Evolutionary conservation across 148 eudicot species (phyloP).

Genomic region (Polygonum aviculare): DNA sequence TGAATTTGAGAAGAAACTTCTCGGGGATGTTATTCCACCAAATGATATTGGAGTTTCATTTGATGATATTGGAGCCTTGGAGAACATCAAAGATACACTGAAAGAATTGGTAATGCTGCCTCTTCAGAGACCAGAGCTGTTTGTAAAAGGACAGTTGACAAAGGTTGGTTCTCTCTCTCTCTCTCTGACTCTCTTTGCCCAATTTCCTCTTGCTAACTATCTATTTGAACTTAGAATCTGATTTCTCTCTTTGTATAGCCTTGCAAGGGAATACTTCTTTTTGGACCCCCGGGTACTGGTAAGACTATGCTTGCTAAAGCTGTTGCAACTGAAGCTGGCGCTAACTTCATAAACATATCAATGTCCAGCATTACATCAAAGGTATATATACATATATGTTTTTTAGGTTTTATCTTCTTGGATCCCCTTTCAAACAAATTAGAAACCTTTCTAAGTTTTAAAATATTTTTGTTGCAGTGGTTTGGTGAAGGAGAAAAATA

Average conservation of each 20-base stretch:
- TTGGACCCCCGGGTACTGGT: conserved; percentile 93
- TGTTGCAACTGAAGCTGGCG: conserved; percentile 93
- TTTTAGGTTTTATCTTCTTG: background rate
- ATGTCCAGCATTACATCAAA: conserved; percentile 95
- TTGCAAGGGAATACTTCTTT: conserved; percentile 75
- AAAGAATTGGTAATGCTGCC: conserved; percentile 87
- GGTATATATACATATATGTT: background rate
- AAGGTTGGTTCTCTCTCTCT: conserved; percentile 36
- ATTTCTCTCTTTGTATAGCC: conserved; percentile 39
- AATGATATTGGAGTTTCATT: conserved; percentile 79
- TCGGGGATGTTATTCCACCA: conserved; percentile 79
- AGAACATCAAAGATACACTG: conserved; percentile 66
- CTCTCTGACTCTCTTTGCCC: background rate
- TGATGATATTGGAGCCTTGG: conserved; percentile 85
- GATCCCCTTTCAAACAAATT: background rate
- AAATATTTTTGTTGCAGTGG: conserved; percentile 24
- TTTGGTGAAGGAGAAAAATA: conserved; percentile 96
- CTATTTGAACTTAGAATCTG: background rate
- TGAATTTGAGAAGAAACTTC: conserved; percentile 84
- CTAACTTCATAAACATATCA: conserved; percentile 89
- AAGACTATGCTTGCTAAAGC: conserved; percentile 97
- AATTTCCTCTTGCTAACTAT: background rate
- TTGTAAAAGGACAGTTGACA: conserved; percentile 72
- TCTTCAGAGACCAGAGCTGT: conserved; percentile 83
- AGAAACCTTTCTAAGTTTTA: background rate